phyloP scores from a whole-genome alignment of 495 filamentous ascomycete genomes.

The Amphirosellinia nigrospora region DNA sequence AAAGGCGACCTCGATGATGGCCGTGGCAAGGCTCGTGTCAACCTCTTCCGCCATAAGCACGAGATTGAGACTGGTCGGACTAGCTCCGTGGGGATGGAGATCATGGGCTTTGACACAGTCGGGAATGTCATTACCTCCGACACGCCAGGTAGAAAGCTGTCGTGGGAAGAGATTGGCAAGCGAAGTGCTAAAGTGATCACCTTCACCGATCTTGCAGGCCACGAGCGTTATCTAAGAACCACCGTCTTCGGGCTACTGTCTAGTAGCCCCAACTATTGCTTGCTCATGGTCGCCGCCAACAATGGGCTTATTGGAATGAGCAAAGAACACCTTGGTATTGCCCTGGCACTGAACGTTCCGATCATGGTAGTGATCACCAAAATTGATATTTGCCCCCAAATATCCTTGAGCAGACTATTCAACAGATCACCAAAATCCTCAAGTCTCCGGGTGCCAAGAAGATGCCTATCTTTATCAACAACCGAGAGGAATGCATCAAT shows the following conservation, averaged over 20 bases:
- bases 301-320: constrained; percentile 98
- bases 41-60: constrained; percentile 97
- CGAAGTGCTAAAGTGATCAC: constrained; percentile 95
- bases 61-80: constrained; percentile 95
- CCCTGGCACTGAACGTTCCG: constrained; percentile 91
- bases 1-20: constrained; percentile 97
- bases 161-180: constrained; percentile 98
- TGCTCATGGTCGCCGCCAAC: constrained; percentile 98
- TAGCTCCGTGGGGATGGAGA: constrained; percentile 97
- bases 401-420: constrained; percentile 91
- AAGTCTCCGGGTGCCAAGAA: constrained; percentile 94
- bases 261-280: constrained; percentile 95
- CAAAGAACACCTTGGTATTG: constrained; percentile 96
- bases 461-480: constrained; percentile 97
- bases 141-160: constrained; percentile 79
- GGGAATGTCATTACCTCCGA: constrained; percentile 84
- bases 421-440: constrained; percentile 88
- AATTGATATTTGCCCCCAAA: constrained; percentile 99
- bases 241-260: constrained; percentile 95
- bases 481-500: constrained; percentile 87
- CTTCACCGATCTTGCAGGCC: constrained; percentile 94
- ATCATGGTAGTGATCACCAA: constrained; percentile 99
- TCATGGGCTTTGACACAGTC: constrained; percentile 93
- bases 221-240: constrained; percentile 93
- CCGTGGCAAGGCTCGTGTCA: constrained; percentile 90